Evolutionary conservation across 345 rosid species (phyloP).

Genomic region (Eucalyptus viminalis): DNA sequence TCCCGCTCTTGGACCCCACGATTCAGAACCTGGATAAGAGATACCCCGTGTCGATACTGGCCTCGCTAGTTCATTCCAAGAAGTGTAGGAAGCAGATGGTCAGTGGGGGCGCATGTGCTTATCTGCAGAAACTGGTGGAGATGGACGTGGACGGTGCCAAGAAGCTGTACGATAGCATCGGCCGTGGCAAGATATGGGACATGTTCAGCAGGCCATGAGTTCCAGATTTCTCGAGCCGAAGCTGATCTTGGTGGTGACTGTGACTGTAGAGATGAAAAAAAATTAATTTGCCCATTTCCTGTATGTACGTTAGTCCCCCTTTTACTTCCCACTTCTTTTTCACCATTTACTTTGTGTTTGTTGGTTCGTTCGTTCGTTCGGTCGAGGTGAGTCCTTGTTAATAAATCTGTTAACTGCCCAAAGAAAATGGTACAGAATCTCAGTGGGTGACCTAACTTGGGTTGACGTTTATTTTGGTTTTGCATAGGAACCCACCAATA

Average conservation of each 20-base stretch:
- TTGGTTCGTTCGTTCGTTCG: neutral
- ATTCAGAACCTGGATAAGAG: constrained; percentile 47
- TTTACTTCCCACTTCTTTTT: neutral
- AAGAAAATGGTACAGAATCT: neutral
- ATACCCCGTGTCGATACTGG: constrained; percentile 44
- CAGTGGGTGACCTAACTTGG: neutral
- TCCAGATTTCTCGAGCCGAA: neutral
- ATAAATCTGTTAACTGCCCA: neutral
- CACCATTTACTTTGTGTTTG: neutral
- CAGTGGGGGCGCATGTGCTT: constrained; percentile 54
- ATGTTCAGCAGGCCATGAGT: constrained; percentile 15
- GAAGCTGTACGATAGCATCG: constrained; percentile 55
- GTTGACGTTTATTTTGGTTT: neutral
- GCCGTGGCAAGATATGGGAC: constrained; percentile 77
- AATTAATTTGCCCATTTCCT: neutral
- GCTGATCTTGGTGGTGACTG: neutral
- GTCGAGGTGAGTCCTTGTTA: constrained; percentile 22
- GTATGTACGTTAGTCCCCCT: neutral
- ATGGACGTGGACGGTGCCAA: constrained; percentile 77
- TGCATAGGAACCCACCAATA: neutral
- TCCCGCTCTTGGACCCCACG: constrained; percentile 55
- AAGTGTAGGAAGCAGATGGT: constrained; percentile 75
- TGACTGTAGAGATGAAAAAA: neutral
- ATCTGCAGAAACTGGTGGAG: constrained; percentile 68
- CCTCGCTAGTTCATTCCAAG: constrained; percentile 48